Evolutionary conservation across 2,329 filamentous ascomycete genomes (phyloP).

Genomic region (Aspergillus sp.): DNA sequence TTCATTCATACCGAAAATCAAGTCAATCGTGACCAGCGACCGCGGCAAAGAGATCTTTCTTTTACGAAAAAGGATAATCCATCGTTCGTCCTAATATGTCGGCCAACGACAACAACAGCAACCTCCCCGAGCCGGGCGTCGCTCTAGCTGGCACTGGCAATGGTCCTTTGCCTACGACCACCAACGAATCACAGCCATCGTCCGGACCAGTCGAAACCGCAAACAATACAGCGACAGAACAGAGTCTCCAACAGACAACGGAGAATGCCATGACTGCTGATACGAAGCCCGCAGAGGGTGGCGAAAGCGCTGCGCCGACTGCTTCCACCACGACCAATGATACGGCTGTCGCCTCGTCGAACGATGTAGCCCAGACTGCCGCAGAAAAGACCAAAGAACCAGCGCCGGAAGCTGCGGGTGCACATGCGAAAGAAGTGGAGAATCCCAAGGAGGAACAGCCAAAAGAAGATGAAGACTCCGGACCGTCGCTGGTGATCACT

Average conservation of each 20-base stretch:
- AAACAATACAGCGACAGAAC: slow-evolving; percentile 7
- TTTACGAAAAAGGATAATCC: not conserved
- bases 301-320: slow-evolving; percentile 15
- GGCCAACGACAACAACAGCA: not conserved
- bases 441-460: not conserved
- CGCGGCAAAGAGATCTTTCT: not conserved
- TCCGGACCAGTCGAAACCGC: slow-evolving; percentile 10
- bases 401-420: slow-evolving; percentile 19
- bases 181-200: slow-evolving; percentile 14
- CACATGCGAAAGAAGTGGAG: slow-evolving; percentile 26
- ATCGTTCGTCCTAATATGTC: too few species aligned
- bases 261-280: slow-evolving; percentile 8
- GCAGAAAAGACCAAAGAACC: slow-evolving; percentile 19
- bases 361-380: slow-evolving; percentile 13
- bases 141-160: slow-evolving; percentile 7
- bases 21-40: not conserved
- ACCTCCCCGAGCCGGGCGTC: slow-evolving; percentile 13
- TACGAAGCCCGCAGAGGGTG: slow-evolving; percentile 16
- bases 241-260: slow-evolving; percentile 7
- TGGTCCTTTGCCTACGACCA: slow-evolving; percentile 11
- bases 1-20: not conserved
- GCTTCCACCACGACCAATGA: slow-evolving; percentile 9
- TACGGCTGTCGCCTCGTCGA: slow-evolving; percentile 5
- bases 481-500: slow-evolving; percentile 54
- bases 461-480: slow-evolving; percentile 22